phyloP scores from a whole-genome alignment of 495 filamentous ascomycete species.

The Apodospora peruviana region DNA sequence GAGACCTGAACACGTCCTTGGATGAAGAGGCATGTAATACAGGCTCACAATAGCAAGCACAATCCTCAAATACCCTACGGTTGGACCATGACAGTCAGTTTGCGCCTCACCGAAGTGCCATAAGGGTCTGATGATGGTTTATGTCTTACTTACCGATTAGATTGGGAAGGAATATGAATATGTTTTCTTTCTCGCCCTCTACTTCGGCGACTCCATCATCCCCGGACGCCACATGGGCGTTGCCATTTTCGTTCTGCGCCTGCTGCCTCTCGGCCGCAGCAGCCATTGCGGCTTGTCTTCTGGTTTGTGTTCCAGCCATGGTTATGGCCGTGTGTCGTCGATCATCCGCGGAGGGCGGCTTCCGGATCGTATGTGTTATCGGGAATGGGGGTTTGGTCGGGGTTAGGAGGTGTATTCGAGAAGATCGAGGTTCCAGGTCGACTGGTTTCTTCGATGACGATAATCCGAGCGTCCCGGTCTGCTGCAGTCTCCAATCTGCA shows the following conservation, averaged over 20 bases:
- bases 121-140: not conserved
- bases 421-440: not conserved
- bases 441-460: not conserved
- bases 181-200: constrained; percentile 51
- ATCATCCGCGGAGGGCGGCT: not conserved
- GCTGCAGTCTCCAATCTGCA: no score
- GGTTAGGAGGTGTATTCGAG: not conserved
- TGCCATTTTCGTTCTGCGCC: constrained; percentile 18
- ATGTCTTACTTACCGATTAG: constrained; percentile 66
- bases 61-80: constrained; percentile 77
- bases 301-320: constrained; percentile 21
- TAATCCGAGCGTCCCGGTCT: constrained; percentile 3
- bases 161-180: constrained; percentile 94
- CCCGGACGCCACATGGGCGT: constrained; percentile 13
- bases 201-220: not conserved
- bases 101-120: not conserved
- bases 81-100: not conserved
- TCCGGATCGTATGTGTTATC: not conserved
- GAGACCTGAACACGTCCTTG: constrained; percentile 84
- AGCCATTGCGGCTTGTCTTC: constrained; percentile 11
- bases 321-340: not conserved
- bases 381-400: not conserved
- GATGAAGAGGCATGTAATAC: constrained; percentile 98
- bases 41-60: constrained; percentile 85
- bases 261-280: constrained; percentile 10